Conservation (phyloP, 2,329 filamentous ascomycete species). For the Paracorniculantispora psalliotae region DNA sequence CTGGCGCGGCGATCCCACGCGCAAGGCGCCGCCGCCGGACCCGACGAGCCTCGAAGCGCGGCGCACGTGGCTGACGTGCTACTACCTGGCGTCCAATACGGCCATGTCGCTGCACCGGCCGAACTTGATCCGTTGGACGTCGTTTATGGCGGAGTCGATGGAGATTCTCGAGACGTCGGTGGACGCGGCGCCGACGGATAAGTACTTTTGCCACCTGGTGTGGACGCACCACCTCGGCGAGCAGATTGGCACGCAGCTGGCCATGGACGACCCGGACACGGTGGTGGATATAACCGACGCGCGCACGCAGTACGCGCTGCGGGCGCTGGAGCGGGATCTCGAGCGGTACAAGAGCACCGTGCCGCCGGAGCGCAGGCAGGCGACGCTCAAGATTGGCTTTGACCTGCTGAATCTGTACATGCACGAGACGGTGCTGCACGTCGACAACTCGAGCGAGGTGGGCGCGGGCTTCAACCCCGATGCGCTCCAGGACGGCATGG, state of each 20-base stretch:
- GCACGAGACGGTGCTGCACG: conserved; percentile 69
- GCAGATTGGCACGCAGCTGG: conserved; percentile 62
- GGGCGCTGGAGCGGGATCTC: conserved; percentile 60
- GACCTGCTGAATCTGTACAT: conserved; percentile 65
- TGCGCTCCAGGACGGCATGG: conserved; percentile 37
- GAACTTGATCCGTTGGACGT: conserved; percentile 54
- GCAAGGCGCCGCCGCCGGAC: conserved; percentile 39
- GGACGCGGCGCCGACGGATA: conserved; percentile 52
- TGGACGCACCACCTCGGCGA: conserved; percentile 61
- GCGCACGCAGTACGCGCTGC: conserved; percentile 59
- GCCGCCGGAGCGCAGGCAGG: conserved; percentile 47
- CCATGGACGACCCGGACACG: conserved; percentile 57
- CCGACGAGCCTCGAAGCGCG: conserved; percentile 51
- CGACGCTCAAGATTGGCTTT: conserved; percentile 59
- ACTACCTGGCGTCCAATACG: conserved; percentile 54
- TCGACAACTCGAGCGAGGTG: conserved; percentile 54
- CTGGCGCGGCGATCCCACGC: conserved; percentile 39
- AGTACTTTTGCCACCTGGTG: conserved; percentile 53
- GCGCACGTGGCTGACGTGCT: conserved; percentile 55
- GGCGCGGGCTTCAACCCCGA: conserved; percentile 41
- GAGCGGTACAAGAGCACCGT: conserved; percentile 54
- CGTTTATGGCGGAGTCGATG: conserved; percentile 57
- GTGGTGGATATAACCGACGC: conserved; percentile 54
- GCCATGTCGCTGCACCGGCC: conserved; percentile 58
- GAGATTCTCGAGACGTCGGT: conserved; percentile 49